Conservation (phyloP, 352 stramenopile species). For the Pythium oligandrum region DNA sequence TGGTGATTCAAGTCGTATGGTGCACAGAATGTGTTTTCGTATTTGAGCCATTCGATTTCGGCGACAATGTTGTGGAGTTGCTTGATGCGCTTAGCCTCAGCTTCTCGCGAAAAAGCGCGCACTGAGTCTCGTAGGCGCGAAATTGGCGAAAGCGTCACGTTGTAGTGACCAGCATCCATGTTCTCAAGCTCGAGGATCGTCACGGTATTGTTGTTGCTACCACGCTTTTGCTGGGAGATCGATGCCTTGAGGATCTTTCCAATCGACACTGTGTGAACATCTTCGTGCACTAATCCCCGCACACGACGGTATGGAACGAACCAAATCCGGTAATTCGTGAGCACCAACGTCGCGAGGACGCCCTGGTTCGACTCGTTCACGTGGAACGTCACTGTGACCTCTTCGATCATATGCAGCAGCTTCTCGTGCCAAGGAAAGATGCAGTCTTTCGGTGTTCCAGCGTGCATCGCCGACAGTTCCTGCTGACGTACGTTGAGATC, state of each 20-base stretch:
- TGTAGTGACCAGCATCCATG: slow-evolving; percentile 83
- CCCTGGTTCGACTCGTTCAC: slow-evolving; percentile 84
- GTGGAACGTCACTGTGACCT: slow-evolving; percentile 85
- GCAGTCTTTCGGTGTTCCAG: slow-evolving; percentile 60
- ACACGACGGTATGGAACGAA: slow-evolving; percentile 80
- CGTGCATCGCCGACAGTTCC: slow-evolving; percentile 63
- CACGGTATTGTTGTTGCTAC: slow-evolving; percentile 71
- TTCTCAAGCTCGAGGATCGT: slow-evolving; percentile 77
- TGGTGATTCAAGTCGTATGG: slow-evolving; percentile 69
- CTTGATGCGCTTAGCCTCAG: slow-evolving; percentile 76
- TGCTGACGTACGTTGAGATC: slow-evolving; percentile 57
- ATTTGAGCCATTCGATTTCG: slow-evolving; percentile 79
- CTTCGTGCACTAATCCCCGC: slow-evolving; percentile 68
- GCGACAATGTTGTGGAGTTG: slow-evolving; percentile 71
- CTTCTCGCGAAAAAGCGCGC: slow-evolving; percentile 61
- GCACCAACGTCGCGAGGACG: slow-evolving; percentile 69
- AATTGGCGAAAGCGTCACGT: slow-evolving; percentile 80
- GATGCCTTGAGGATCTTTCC: slow-evolving; percentile 76
- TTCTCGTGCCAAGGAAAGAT: slow-evolving; percentile 83
- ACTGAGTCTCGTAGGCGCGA: slow-evolving; percentile 63
- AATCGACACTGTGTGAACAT: slow-evolving; percentile 77
- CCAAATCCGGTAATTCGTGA: slow-evolving; percentile 84
- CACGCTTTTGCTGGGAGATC: slow-evolving; percentile 72
- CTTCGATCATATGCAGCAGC: slow-evolving; percentile 81
- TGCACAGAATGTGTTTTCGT: slow-evolving; percentile 83